These are phyloP conservation scores for Penicillium subrubescens DNA, from an alignment of 495 filamentous ascomycete species.

Conservation along the genomic window DNA sequence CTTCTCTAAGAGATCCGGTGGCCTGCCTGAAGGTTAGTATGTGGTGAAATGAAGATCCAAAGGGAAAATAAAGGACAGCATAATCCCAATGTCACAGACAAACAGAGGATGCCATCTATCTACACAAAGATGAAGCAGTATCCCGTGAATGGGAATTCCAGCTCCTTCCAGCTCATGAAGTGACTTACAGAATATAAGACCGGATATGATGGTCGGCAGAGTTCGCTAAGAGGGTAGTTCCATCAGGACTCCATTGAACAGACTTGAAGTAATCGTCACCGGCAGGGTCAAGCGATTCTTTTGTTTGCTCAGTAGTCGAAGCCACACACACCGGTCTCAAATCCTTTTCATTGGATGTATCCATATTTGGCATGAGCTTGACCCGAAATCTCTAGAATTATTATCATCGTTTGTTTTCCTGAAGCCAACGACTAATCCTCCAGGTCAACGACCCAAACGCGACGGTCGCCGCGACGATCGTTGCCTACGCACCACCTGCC, in stretches of 20 bases:
- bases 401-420: background rate
- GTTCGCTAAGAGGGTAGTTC: constrained; percentile 77
- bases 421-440: background rate
- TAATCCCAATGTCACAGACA: background rate
- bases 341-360: background rate
- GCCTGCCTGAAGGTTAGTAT: constrained; percentile 34
- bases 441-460: background rate
- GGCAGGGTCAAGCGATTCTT: background rate
- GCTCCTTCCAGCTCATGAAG: background rate
- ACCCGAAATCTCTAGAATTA: background rate
- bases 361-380: constrained; percentile 9
- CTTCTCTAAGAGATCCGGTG: constrained; percentile 67
- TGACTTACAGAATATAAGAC: constrained; percentile 66
- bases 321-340: constrained; percentile 38
- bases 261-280: constrained; percentile 57
- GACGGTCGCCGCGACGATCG: background rate
- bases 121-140: background rate
- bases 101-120: background rate
- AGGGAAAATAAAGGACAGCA: too few species aligned
- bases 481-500: background rate
- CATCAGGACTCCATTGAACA: constrained; percentile 76
- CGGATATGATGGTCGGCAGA: constrained; percentile 67
- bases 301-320: constrained; percentile 17
- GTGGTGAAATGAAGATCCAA: background rate
- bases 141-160: background rate